Evolutionary conservation across 257 asterid species (phyloP), one percentile per base, ranked within the genome.

Genomic region (Przewalskia tangutica): DNA sequence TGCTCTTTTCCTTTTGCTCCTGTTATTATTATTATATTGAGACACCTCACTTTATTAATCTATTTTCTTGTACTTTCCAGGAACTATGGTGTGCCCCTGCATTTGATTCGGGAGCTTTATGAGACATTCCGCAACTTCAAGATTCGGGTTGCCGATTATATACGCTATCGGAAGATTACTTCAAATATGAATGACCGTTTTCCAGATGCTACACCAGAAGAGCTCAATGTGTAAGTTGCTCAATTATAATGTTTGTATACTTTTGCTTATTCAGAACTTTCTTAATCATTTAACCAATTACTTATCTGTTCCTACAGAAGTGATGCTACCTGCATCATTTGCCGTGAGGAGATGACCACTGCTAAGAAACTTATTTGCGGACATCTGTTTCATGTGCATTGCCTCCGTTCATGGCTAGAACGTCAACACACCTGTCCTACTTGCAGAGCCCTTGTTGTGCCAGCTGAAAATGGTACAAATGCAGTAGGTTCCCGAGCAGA

Each of bases 331-430:
- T 95, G 99, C 88, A 95, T 95, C 77, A 95, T 95, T 82, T 95
- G 98, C 85, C 98, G 98, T 6, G 99, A 95, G 92, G 99, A 95
- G 92, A 95, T 95, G 99, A 91, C 95, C 73, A 86, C 90, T 4
- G 98, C 99, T 17, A 95, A 95, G 85, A 95, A 90, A 87, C 97
- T 95, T 85, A 81, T 91, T 9, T 95, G 99, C n/a, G 98, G 99
- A 55, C 99, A 95, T 90, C 89, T 94, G 84, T 95, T 95, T 87
- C 99, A 95, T 67, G 97, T 95, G 67, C 97, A 93, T 86, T 93
- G 99, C 89, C 94, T 95, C 63, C 90, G 99, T 75, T 95, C 99
- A 40, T 95, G 99, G 98, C 86, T 95, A 81, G 98, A 93, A 88
- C 92, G 97, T 85, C 98, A 95, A 80, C 93, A 90, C 81, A 93